Base-by-base conservation (phyloP, 306 rosid species). In the Vigna trinervia region DNA sequence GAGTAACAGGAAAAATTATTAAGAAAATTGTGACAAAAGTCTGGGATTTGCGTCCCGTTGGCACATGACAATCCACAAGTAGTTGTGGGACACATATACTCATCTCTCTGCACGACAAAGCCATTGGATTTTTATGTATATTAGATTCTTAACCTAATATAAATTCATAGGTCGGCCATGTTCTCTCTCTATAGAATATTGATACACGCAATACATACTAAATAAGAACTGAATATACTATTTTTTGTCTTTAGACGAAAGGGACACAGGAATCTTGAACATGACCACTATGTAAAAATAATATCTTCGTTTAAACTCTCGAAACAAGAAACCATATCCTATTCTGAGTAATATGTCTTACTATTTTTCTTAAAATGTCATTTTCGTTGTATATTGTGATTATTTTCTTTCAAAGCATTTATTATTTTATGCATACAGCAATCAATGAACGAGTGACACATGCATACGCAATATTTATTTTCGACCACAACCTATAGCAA, bases 131-230 rank as follows among this genome's bases (percentile, higher is more conserved):
- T 58, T 67, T 58, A 41, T 1, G 6, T 38, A 12, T 75, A 11
- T 22, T 19, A 56, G 45, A 17, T 19, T 26, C 6, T 12, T n/a
- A 64, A n/a, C 46, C 5, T 68, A 30, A 15, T 13, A 6, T 20
- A 19, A 22, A 62, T 34, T n/a, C 5, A 71, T 64, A 50, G 32
- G 82, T 82, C 70, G 73, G 72, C 60, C 80, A 83, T 72, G 47
- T 78, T 77, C 28, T 20, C 15, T 4, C 2, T 4, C 34, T 30
- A 30, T 34, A 39, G 53, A 71, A 82, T 67, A 74, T 59, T 22
- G 19, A 19, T 34, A 36, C 73, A 68, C 78, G 73, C 59, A 60
- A 68, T 28, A 1, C 72, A 69, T 12, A 52, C 54, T 17, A 39
- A 59, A 43, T 28, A 30, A 43, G 59, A 74, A 34, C 34, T 61